Base-by-base conservation (phyloP, 192 early-diverging fungal genomes). In the Entomortierella beljakovae region DNA sequence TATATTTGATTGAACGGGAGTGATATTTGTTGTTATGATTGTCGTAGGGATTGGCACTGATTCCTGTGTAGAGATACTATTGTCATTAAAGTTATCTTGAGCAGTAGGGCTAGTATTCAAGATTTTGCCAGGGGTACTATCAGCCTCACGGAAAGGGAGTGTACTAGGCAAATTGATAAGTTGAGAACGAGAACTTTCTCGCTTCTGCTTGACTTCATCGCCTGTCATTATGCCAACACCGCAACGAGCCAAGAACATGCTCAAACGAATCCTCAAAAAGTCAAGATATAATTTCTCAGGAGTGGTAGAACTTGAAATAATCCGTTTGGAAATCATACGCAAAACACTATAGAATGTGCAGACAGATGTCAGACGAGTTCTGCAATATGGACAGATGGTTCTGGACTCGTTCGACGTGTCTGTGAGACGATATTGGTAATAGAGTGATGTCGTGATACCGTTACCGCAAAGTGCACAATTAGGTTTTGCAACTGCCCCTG, bases 161-260 rank as follows among this genome's bases (percentile, higher is more conserved):
- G n/a, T n/a, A n/a, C n/a, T n/a, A 50, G 61, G 53, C 22, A 37
- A 22, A 25, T 49, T 25, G 31, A 2, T 46, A 20, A 46, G 3
- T 15, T 46, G 43, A 2, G 43, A 11, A 46, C 68, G 59, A 28
- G 54, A 50, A 50, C 72, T 76, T 13, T 76, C 72, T 2, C 52
- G 49, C 35, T 57, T 76, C 20, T 9, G 57, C 42, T 70, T 79
- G 29, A 25, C 59, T 25, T 79, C 75, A 9, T 70, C 75, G 2
- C 75, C 75, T 4, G 75, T 81, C 3, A 74, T 54, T n/a, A 81
- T 62, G 29, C 71, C 80, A 23, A 74, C 80, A 4, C 80, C 80
- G 42, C 80, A 81, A 13, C 80, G 61, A 3, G 80, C 80, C 80
- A 81, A 58, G 57, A 72, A 81, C 80, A 81, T 81, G 26, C 80